Evolutionary conservation across 1,284 basidiomycete species (phyloP).

Genomic region (Moesziomyces antarcticus): DNA sequence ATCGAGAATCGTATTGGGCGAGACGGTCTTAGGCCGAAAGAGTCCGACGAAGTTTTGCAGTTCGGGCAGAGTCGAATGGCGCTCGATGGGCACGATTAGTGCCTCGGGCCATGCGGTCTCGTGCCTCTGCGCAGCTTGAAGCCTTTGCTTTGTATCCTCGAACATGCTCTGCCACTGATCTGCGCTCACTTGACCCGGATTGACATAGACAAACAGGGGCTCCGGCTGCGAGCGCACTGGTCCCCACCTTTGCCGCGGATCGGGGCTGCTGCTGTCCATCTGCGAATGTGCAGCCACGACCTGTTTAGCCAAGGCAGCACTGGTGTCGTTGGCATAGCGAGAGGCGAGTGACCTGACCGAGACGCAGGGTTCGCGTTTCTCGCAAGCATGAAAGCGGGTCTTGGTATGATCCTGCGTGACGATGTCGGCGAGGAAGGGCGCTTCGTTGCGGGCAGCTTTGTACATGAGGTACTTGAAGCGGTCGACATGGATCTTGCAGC

Average conservation of each 20-base stretch:
- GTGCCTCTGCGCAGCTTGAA: slow-evolving; percentile 63
- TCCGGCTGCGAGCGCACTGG: slow-evolving; percentile 19
- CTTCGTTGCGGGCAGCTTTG: slow-evolving; percentile 70
- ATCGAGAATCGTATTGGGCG: slow-evolving; percentile 46
- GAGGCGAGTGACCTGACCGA: slow-evolving; percentile 19
- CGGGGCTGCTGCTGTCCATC: slow-evolving; percentile 26
- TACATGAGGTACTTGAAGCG: slow-evolving; percentile 83
- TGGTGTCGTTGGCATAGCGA: slow-evolving; percentile 4
- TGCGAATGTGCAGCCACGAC: slow-evolving; percentile 29
- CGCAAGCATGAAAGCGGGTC: slow-evolving; percentile 91
- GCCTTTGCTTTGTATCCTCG: slow-evolving; percentile 70
- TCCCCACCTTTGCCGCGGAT: slow-evolving; percentile 29
- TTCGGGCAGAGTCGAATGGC: slow-evolving; percentile 87
- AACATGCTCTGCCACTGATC: slow-evolving; percentile 75
- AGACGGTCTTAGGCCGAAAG: slow-evolving; percentile 70
- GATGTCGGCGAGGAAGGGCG: slow-evolving; percentile 76
- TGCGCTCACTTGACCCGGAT: slow-evolving; percentile 65
- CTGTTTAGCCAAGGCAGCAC: slow-evolving; percentile 10
- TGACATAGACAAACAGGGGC: slow-evolving; percentile 42
- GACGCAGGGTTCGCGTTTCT: slow-evolving; percentile 79
- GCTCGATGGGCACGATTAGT: slow-evolving; percentile 73
- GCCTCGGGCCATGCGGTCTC: slow-evolving; percentile 43
- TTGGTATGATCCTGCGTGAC: slow-evolving; percentile 74
- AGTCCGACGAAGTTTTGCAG: slow-evolving; percentile 80
- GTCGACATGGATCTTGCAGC: slow-evolving; percentile 82